Evolutionary conservation across 2,329 filamentous ascomycete genomes (phyloP), one percentile per base, ranked within the genome.

Genomic region (Colletotrichum cordylinicola): DNA sequence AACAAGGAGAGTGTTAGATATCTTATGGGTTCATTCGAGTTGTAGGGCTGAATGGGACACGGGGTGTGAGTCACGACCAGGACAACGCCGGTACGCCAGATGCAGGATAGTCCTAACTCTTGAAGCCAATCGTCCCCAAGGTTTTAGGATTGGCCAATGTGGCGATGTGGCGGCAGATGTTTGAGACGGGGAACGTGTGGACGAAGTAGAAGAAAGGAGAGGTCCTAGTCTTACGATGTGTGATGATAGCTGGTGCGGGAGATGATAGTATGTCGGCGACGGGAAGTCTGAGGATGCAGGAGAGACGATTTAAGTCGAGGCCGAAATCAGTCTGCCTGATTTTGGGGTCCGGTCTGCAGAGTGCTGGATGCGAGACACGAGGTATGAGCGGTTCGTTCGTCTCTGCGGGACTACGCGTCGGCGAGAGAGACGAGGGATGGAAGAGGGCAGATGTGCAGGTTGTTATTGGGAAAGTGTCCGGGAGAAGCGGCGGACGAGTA

Each of bases 31-130:
- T 74, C 64, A 74, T 77, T 77, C 60, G 61, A 78, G 37, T 43
- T 60, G 64, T 71, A 77, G 77, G 78, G 79, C 75, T 79, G 77
- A 75, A 76, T 48, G 73, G 81, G 77, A 79, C 69, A 79, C 67
- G 77, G 78, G 74, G 75, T 74, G 78, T 84, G 82, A 83, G 81
- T 84, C 82, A 83, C 82, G 70, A 77, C 70, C 65, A 71, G 78
- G 71, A 76, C 48, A 31, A 37, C 71, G 52, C 48, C 67, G 60
- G 61, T 62, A 76, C 37, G 56, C 37, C 52, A 29, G 55, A 76
- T 64, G 74, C 55, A 55, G 55, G 48, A 58, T 56, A 71, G 74
- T 76, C 74, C 72, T 74, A 71, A 67, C 71, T 74, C 61, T 75
- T 66, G 71, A 27, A 35, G 61, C 55, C 67, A 69, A 37, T 33